Base-by-base conservation (phyloP, 139 green algal genomes). In the Spirogloea muscicola region DNA sequence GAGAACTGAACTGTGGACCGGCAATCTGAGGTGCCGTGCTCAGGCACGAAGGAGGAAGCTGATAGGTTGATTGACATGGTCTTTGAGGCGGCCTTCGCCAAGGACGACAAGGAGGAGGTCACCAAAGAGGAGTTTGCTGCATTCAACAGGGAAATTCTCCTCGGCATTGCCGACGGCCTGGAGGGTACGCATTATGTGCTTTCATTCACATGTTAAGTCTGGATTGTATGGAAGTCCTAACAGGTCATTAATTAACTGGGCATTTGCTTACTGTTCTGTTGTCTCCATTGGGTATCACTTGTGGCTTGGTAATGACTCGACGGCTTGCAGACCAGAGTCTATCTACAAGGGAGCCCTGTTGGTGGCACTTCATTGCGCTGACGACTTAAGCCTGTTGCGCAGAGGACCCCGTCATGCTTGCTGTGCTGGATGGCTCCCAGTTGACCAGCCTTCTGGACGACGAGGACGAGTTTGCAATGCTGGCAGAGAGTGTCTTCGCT, bases 41-140 rank as follows among this genome's bases (percentile, higher is more conserved):
- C n/a, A 21, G 67, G 67, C 25, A 74, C 59, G 2, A 6, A 62
- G 52, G 51, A 75, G 67, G 29, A 68, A 52, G 9, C 37, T 33
- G 67, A 75, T 37, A 34, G 16, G 57, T 46, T 75, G 5, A 52
- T 75, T 18, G 27, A 76, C 51, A 37, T 21, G 21, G 44, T 75
- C 31, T 75, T 75, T 40, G 25, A 76, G 57, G 21, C n/a, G 21
- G 18, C 18, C 21, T 44, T 21, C n/a, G 18, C 18, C 57, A 44
- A 44, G n/a, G 57, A 52, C n/a, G 21, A 60, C 21, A 21, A 66
- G 18, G 21, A 39, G 57, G 46, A 55, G 46, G 21, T 55, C 21
- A 21, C 21, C 46, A 21, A 21, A 21, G 46, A 55, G 21, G 21
- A 21, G 21, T 55, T 55, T 55, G 46, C 46, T 31, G 46, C 46